Percentiles rank a stretch among this genome's conserved stretches.
phyloP scores from a whole-genome alignment of 768 basidiomycete genomes.

The Leucogyrophana mollusca region DNA sequence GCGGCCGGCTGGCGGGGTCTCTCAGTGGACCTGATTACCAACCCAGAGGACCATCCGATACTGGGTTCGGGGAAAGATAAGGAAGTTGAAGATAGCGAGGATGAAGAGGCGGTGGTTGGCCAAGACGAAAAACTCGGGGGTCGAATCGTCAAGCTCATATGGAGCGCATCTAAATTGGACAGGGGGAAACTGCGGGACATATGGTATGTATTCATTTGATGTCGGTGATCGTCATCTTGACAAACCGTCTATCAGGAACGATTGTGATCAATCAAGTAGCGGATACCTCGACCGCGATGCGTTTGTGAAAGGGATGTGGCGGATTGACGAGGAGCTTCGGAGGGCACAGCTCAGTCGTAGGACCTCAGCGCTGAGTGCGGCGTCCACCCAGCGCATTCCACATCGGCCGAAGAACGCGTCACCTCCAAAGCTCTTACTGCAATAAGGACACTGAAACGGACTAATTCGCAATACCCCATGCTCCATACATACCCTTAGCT shows the following conservation, averaged over 20 bases:
- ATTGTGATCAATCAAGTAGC: constrained; percentile 56
- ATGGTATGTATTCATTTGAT: constrained; percentile 47
- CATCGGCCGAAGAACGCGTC: constrained; percentile 28
- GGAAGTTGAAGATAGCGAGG: constrained; percentile 15
- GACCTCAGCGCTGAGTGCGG: constrained; percentile 29
- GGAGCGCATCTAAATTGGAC: constrained; percentile 60
- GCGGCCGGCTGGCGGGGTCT: constrained; percentile 75
- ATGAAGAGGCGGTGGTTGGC: constrained; percentile 31
- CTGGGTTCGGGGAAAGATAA: constrained; percentile 13
- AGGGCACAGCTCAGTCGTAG: constrained; percentile 44
- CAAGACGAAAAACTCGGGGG: constrained; percentile 55
- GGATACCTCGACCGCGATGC: constrained; percentile 64
- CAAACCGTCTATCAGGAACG: constrained; percentile 47
- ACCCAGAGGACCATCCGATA: constrained; percentile 32
- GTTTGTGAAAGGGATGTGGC: constrained; percentile 83
- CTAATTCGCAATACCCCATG: too few relatives aligned
- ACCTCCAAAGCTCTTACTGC: too few relatives aligned
- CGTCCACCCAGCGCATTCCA: constrained; percentile 33
- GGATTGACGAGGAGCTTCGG: constrained; percentile 81
- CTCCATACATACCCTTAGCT: too few relatives aligned
- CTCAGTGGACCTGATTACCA: constrained; percentile 64
- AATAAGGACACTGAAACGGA: too few relatives aligned
- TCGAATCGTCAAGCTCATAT: constrained; percentile 54
- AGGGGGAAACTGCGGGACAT: constrained; percentile 54
- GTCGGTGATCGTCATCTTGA: constrained; percentile 1